Evolutionary conservation across 1,284 basidiomycete genomes (phyloP), one percentile per base, ranked within the genome.

Genomic region (Boletus mariae): DNA sequence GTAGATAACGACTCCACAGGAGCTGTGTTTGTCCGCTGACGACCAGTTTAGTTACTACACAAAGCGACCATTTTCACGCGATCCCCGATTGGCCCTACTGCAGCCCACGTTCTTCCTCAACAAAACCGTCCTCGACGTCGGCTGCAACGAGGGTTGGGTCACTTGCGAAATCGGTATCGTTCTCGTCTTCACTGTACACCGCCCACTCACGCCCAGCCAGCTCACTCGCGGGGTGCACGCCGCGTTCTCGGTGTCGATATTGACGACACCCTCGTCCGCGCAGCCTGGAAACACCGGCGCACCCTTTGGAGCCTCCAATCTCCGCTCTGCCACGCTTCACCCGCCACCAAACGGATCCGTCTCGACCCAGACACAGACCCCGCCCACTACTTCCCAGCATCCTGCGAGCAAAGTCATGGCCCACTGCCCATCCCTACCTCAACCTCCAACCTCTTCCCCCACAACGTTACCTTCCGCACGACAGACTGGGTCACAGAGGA

Each of bases 71-170:
- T 77, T 73, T 20, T 62, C 74, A 1, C 71, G 70, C 26, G 87
- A 92, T 64, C 76, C 78, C 1, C 77, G 90, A 20, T 75, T 91
- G 2, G 70, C 76, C 2, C 67, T 85, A 10, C 68, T 93, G 1
- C 82, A 87, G 0, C 47, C 64, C 3, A 61, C 69, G 4, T 72
- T 87, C 29, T 83, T 92, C 61, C 23, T 55, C 2, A 75, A 69
- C 23, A 80, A 79, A 51, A 72, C 75, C 45, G 84, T 93, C 2
- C 75, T 93, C 10, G 92, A 94, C 64, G 69, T 93, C 0, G 91
- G 92, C 2, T 91, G 88, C 64, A 94, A 93, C 65, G 85, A 90
- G 64, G 91, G 91, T 2, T 82, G 79, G 75, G 82, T 93, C 23
- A 86, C 88, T 0, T 87, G 87, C 61, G 87, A 92, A 66, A 83